Evolutionary conservation across 805 yeast species (phyloP).

Genomic region (Candida morakotiae): DNA sequence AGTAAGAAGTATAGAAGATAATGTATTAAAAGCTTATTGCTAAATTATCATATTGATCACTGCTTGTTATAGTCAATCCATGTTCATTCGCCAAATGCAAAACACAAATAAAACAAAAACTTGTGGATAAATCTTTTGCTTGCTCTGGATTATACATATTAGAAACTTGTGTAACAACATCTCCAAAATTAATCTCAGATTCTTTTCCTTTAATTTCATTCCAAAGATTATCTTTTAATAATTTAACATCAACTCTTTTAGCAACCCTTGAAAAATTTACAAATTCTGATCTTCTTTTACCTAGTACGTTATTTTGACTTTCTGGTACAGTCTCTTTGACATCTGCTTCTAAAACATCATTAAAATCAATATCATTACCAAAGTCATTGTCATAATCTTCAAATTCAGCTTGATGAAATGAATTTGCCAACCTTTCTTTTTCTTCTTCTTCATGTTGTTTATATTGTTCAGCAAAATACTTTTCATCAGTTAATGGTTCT

Average conservation of each 20-base stretch:
- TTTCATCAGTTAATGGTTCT: conserved; percentile 52
- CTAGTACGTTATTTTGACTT: conserved; percentile 8
- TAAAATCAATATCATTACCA: conserved; percentile 39
- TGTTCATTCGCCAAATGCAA: conserved; percentile 44
- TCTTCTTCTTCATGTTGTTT: conserved; percentile 37
- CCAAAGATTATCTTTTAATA: conserved; percentile 41
- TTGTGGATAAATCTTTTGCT: conserved; percentile 39
- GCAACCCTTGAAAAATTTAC: conserved; percentile 41
- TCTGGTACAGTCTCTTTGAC: conserved; percentile 6
- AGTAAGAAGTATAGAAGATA: conserved; percentile 5
- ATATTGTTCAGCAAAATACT: conserved; percentile 69
- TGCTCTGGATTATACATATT: conserved; percentile 33
- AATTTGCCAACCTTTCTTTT: conserved; percentile 32
- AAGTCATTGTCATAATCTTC: conserved; percentile 35
- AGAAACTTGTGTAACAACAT: conserved; percentile 31
- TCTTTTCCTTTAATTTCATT: conserved; percentile 22
- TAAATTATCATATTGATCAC: conserved; percentile 32
- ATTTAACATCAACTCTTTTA: conserved; percentile 37
- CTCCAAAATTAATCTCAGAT: conserved; percentile 21
- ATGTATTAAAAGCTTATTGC: conserved; percentile 17
- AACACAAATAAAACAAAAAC: conserved; percentile 43
- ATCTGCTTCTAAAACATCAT: conserved; percentile 31
- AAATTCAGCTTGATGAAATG: conserved; percentile 37
- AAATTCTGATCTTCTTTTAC: conserved; percentile 32
- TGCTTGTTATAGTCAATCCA: conserved; percentile 29